Evolutionary conservation across 495 filamentous ascomycete genomes (phyloP), one percentile per base, ranked within the genome.

Genomic region (Lophium mytilinum): DNA sequence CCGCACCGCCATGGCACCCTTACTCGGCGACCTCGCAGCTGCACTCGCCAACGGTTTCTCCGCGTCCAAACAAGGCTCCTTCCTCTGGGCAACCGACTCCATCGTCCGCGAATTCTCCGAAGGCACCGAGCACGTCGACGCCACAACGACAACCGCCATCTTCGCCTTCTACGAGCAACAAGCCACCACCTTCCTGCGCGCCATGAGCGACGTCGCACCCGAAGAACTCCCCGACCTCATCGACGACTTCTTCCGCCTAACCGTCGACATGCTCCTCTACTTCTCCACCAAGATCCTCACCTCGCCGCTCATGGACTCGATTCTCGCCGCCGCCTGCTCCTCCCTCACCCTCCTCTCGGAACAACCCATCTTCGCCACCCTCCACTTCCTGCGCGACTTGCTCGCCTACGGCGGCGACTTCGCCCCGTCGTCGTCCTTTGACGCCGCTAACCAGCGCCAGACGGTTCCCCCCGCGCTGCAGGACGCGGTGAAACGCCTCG

Each of bases 221-320:
- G 81, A 85, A 64, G 90, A 96, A 61, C 77, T 97, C 10, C 91
- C 94, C 9, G 93, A 99, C 72, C 79, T 99, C 52, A 97, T 96
- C 65, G 93, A 99, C 72, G 93, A 99, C 68, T 99, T 96, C 74
- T 99, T 93, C 78, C 89, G 93, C 30, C 80, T 99, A 12, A 81
- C 89, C 4, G 83, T 86, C 11, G 91, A 97, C 72, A 90, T 90
- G 18, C 78, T 96, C 15, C 84, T 95, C 57, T 99, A 90, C 72
- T 94, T 95, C 68, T 88, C 94, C 37, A 79, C 87, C 61, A 83
- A 84, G 56, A 80, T 90, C 41, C 85, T 97, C 64, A 78, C 76
- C 1, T 95, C 90, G 0, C 70, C 76, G 1, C 80, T 99, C 35
- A 85, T 90, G 62, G 73, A 83, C 4, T 83, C 88, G 10, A 89